Evolutionary conservation across 2,329 filamentous ascomycete species (phyloP), one percentile per base, ranked within the genome.

Genomic region (Talaromyces albobiverticillius): DNA sequence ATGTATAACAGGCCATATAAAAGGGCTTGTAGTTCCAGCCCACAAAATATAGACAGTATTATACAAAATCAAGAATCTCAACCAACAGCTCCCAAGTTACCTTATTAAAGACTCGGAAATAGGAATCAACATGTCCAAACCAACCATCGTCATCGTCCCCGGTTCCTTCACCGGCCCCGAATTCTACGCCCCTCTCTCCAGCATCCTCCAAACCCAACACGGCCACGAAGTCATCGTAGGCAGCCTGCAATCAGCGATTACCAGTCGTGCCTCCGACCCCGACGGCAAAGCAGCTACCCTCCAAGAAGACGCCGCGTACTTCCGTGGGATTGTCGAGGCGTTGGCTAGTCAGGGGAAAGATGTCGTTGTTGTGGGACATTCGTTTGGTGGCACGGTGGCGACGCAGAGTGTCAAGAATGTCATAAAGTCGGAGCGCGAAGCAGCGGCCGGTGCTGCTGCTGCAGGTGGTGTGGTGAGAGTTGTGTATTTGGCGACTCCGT

Each of bases 271-370:
- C 34, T n/a, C 38, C 46, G 14, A 41, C 52, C n/a, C n/a, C n/a
- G n/a, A n/a, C 16, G 51, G 47, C 13, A 62, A 65, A 5, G 61
- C 64, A 5, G 56, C 61, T 6, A 67, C 69, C 25, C 66, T 69
- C 48, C 59, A 61, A 20, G 61, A 68, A 46, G 69, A 73, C 48
- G 70, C 67, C 1, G 59, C 61, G 3, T 61, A 60, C 45, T 64
- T 73, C 25, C 61, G 60, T 31, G 51, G 51, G 3, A 61, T 59
- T 0, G 53, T 74, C 4, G 56, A 63, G 32, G 46, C 57, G n/a
- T 64, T 74, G 7, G 57, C 64, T 4, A 52, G 60, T 42, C 51
- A 61, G 14, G 53, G 53, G 3, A 56, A 58, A 16, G 49, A 66
- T 29, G 60, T 68, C 18, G 46, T 67, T 14, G 23, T 68, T 3